These are phyloP conservation scores for Fusarium sp. DNA, from an alignment of 2,329 filamentous ascomycete species.

Conservation along the genomic window DNA sequence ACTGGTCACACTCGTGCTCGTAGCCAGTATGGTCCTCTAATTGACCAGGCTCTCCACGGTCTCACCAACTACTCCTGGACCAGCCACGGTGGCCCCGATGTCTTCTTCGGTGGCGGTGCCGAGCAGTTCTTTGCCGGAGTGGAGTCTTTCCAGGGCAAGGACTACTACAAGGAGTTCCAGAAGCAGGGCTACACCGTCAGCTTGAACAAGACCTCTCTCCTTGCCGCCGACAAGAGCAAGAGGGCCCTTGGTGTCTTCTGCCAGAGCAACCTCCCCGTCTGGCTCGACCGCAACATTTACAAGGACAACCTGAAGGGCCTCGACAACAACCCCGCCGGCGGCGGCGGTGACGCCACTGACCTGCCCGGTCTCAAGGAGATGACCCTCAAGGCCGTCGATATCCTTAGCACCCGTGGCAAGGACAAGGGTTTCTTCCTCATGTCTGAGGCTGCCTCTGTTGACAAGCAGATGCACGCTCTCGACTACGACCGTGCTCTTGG, in stretches of 20 bases:
- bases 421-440: constrained; percentile 88
- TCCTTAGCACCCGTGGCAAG: constrained; percentile 75
- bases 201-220: constrained; percentile 79
- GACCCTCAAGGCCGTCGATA: constrained; percentile 87
- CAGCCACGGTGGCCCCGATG: constrained; percentile 78
- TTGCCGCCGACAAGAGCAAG: constrained; percentile 66
- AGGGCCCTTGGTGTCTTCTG: constrained; percentile 84
- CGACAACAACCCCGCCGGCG: constrained; percentile 77
- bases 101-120: constrained; percentile 85
- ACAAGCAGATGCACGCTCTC: constrained; percentile 89
- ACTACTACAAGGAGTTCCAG: constrained; percentile 84
- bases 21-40: constrained; percentile 75
- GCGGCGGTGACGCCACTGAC: constrained; percentile 73
- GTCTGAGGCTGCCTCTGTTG: constrained; percentile 86
- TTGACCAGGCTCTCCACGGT: constrained; percentile 82
- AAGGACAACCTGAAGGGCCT: constrained; percentile 74
- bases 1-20: constrained; percentile 80
- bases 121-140: constrained; percentile 80
- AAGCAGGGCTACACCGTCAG: constrained; percentile 79
- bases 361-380: constrained; percentile 89
- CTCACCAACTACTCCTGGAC: constrained; percentile 87
- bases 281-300: constrained; percentile 89
- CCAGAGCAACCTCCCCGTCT: constrained; percentile 80
- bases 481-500: constrained; percentile 89
- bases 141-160: constrained; percentile 74